Percentiles rank a stretch among this genome's conserved stretches.
Evolutionary conservation across 2,329 filamentous ascomycete genomes (phyloP).

Genomic region (Colletotrichum chrysophilum): DNA sequence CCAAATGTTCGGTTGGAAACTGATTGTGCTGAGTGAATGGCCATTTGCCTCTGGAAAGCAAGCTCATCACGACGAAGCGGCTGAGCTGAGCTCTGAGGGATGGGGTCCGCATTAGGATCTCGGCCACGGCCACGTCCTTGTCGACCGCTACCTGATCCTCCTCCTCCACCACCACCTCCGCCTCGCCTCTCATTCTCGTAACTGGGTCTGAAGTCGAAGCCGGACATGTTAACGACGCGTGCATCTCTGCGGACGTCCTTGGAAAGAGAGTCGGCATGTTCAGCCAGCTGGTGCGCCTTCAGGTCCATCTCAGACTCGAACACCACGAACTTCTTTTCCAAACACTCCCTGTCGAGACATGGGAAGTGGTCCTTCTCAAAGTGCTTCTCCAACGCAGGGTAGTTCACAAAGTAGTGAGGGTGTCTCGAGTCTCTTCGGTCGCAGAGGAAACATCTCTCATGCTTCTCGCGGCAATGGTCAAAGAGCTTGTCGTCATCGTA

Average conservation of each 20-base stretch:
- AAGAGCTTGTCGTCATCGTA: conserved; percentile 97
- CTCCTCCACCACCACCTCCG: conserved; percentile 45
- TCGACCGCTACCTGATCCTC: conserved; percentile 37
- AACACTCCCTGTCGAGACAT: conserved; percentile 83
- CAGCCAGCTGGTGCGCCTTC: conserved; percentile 88
- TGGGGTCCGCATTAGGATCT: conserved; percentile 84
- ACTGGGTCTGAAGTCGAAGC: conserved; percentile 78
- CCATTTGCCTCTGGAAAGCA: conserved; percentile 90
- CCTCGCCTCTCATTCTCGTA: conserved; percentile 69
- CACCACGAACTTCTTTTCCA: conserved; percentile 97
- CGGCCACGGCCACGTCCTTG: conserved; percentile 67
- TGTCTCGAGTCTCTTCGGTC: conserved; percentile 73
- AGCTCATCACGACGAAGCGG: conserved; percentile 85
- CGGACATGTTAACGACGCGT: conserved; percentile 83
- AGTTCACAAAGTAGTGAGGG: conserved; percentile 92
- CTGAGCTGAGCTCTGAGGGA: conserved; percentile 79
- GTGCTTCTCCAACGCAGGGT: conserved; percentile 83
- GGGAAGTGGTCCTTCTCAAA: conserved; percentile 88
- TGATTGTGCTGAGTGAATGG: conserved; percentile 86
- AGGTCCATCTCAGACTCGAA: conserved; percentile 95
- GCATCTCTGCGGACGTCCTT: conserved; percentile 87
- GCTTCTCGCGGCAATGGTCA: conserved; percentile 89
- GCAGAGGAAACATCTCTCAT: conserved; percentile 95
- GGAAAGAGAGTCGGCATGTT: conserved; percentile 79
- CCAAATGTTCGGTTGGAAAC: conserved; percentile 83